phyloP scores from a whole-genome alignment of 352 stramenopile genomes.

The Globisporangium polare region DNA sequence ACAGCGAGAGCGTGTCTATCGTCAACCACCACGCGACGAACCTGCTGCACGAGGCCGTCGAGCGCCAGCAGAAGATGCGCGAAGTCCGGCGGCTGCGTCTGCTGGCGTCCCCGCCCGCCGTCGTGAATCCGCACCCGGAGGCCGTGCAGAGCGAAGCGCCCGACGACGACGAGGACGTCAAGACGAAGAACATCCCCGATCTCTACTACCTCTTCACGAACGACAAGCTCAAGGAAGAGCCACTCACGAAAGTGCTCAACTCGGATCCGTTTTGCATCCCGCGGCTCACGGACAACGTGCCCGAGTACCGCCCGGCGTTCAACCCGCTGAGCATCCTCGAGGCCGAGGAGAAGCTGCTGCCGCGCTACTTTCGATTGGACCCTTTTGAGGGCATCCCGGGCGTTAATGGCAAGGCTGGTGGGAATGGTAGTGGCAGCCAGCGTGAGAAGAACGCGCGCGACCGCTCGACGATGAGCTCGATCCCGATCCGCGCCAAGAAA shows the following conservation, averaged over 20 bases:
- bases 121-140: conserved; percentile 12
- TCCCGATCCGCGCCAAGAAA: conserved; percentile 7
- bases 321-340: conserved; percentile 73
- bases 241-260: conserved; percentile 39
- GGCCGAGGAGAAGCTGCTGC: conserved; percentile 64
- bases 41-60: conserved; percentile 18
- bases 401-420: conserved; percentile 1
- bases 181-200: conserved; percentile 30
- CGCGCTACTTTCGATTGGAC: conserved; percentile 58
- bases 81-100: not conserved
- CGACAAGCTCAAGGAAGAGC: conserved; percentile 56
- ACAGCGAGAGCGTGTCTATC: not conserved
- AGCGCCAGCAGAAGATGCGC: conserved; percentile 10
- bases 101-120: not conserved
- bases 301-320: conserved; percentile 59
- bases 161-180: conserved; percentile 14
- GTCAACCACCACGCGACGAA: conserved; percentile 14
- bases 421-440: not conserved
- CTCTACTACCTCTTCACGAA: conserved; percentile 65
- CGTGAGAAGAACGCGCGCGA: conserved; percentile 10
- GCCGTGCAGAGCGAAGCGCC: conserved; percentile 11
- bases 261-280: conserved; percentile 74
- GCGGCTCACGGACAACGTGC: conserved; percentile 65
- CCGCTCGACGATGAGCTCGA: conserved; percentile 8
- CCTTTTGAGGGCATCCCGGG: conserved; percentile 22